Conservation (phyloP, 495 filamentous ascomycete species). For the Oidiodendron maius region DNA sequence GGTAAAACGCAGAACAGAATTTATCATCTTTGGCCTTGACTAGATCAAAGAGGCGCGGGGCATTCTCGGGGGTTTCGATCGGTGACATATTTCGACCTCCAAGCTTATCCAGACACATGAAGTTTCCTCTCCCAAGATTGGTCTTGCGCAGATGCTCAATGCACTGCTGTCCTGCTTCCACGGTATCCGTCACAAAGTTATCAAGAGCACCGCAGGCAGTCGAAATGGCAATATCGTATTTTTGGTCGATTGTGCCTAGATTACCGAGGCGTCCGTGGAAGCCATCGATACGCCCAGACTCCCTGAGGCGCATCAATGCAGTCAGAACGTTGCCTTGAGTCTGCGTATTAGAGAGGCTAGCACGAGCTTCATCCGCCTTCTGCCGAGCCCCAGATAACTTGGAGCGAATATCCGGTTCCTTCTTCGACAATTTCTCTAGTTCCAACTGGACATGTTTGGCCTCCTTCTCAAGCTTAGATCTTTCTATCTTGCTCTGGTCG, state of each 20-base stretch:
- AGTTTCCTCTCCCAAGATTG: constrained; percentile 93
- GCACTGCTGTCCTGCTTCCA: constrained; percentile 92
- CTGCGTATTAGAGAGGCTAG: constrained; percentile 80
- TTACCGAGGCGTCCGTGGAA: constrained; percentile 96
- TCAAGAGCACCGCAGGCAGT: constrained; percentile 88
- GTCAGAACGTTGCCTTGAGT: constrained; percentile 89
- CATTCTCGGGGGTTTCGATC: constrained; percentile 85
- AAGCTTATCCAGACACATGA: constrained; percentile 89
- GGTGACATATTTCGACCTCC: constrained; percentile 65
- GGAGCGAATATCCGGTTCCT: constrained; percentile 73
- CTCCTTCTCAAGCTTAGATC: constrained; percentile 67
- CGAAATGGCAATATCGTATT: constrained; percentile 94
- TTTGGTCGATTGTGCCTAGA: constrained; percentile 88
- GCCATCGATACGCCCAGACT: constrained; percentile 91
- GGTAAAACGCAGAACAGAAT: constrained; percentile 91
- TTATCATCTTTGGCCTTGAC: constrained; percentile 82
- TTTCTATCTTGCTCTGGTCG: constrained; percentile 67
- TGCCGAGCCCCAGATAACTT: constrained; percentile 84
- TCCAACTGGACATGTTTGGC: constrained; percentile 62
- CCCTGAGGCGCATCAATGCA: constrained; percentile 88
- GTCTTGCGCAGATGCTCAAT: constrained; percentile 97
- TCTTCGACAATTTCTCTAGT: constrained; percentile 60
- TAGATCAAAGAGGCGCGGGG: constrained; percentile 87
- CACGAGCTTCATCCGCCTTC: constrained; percentile 90
- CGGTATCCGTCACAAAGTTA: constrained; percentile 92